Base-by-base conservation (phyloP, 179 eudicot genomes). In the Sideroxylon spinosum region DNA sequence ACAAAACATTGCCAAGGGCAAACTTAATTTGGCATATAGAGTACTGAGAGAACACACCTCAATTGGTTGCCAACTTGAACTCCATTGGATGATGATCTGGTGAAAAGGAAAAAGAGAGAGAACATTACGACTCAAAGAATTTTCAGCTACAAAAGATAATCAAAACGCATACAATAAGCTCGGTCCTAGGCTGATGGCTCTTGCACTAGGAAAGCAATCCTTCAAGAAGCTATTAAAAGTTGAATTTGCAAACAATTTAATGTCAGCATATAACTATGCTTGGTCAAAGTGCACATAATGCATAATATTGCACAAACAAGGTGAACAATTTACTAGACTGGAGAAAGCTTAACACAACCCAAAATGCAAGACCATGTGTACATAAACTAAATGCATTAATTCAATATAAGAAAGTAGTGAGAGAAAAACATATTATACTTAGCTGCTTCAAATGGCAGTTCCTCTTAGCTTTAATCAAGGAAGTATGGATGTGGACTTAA, bases 1-100 rank as follows among this genome's bases (percentile, higher is more conserved):
- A 49, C 17, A 26, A 32, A 75, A 22, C 11, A 44, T 20, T 26
- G 50, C 46, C 11, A 62, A 22, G 78, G 37, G 46, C 77, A 64
- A 71, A 57, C 22, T 25, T 16, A 32, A 20, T 14, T 53, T 7
- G 32, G 46, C 46, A 29, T 22, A 49, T 48, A 68, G 1, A 37
- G 12, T 80, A 60, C 20, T 19, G 17, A 14, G 9, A 60, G 62
- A 79, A 71, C 83, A 59, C 53, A 93, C 98, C 98, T 91, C 49
- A 93, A 83, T 77, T 93, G 94, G 82, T 81, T 88, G 78, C 93
- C 87, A n/a, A 73, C 81, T 82, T 85, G 94, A 77, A 75, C 89
- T 78, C 92, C 93, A 81, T 74, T 84, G 62, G 87, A 78, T 48
- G 84, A 66, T 73, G 86, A 62, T 85, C 97, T 91, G 97, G 67